Conservation (phyloP, 1,284 basidiomycete genomes). For the Ustilago xerochloae region DNA sequence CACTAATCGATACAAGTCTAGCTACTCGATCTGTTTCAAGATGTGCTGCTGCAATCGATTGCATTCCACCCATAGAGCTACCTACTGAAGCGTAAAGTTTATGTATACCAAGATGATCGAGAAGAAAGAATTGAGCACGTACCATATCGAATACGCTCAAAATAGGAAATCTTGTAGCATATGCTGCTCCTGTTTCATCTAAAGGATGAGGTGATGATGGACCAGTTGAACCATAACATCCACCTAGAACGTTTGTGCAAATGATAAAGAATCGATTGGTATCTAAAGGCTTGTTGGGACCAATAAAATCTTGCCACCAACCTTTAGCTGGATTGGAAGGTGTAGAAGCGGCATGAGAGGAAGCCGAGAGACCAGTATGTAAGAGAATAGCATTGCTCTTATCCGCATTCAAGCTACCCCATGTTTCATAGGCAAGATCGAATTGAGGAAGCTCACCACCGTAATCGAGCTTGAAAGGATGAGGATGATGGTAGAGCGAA, state of each 20-base stretch:
- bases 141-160: constrained; percentile 96
- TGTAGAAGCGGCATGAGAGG: constrained; percentile 91
- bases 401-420: constrained; percentile 84
- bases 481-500: constrained; percentile 66
- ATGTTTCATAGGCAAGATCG: constrained; percentile 95
- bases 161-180: constrained; percentile 91
- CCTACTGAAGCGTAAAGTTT: constrained; percentile 92
- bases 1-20: constrained; percentile 91
- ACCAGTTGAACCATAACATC: constrained; percentile 96
- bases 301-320: constrained; percentile 99
- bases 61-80: constrained; percentile 97
- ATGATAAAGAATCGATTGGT: constrained; percentile 92
- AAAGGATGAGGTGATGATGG: constrained; percentile 82
- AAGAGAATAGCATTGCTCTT: constrained; percentile 93
- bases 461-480: constrained; percentile 80
- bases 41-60: constrained; percentile 93
- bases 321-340: constrained; percentile 82
- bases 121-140: constrained; percentile 85
- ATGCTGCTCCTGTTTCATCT: constrained; percentile 72
- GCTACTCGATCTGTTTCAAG: constrained; percentile 88
- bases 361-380: constrained; percentile 94
- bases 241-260: constrained; percentile 96
- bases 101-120: constrained; percentile 86
- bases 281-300: constrained; percentile 87
- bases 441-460: constrained; percentile 77